phyloP scores from a whole-genome alignment of 139 green algal genomes.

The Dunaliella sp. region DNA sequence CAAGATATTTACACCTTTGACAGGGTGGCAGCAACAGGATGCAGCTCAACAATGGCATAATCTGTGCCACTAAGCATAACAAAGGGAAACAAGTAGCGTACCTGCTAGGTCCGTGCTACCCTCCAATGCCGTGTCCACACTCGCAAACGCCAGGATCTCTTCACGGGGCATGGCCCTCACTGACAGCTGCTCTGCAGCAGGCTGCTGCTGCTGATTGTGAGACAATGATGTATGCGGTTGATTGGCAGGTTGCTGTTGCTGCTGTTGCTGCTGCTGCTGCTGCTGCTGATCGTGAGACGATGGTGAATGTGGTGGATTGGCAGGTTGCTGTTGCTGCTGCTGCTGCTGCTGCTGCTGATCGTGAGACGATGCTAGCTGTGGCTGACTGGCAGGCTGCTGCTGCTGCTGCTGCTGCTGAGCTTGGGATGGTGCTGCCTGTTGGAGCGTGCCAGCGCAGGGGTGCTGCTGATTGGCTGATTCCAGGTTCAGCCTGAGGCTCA shows the following conservation, averaged over 20 bases:
- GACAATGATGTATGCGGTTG: not conserved
- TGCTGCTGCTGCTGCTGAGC: not conserved
- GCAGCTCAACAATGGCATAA: too few species aligned
- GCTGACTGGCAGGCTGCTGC: too few species aligned
- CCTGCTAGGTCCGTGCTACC: not conserved
- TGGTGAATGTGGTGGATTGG: too few species aligned
- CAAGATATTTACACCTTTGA: too few species aligned
- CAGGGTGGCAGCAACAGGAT: too few species aligned
- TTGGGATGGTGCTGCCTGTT: not conserved
- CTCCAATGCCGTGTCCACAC: not conserved
- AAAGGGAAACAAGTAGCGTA: too few species aligned
- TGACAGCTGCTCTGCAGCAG: not conserved
- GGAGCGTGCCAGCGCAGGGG: too few species aligned
- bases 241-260: not conserved
- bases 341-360: not conserved
- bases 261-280: not conserved
- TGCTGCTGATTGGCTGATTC: not conserved
- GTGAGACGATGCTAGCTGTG: not conserved
- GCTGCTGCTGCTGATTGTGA: not conserved
- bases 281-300: not conserved
- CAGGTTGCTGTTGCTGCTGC: not conserved
- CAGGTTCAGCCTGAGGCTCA: not conserved
- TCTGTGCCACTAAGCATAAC: too few species aligned
- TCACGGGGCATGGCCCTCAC: not conserved
- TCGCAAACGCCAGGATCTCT: not conserved